phyloP scores from a whole-genome alignment of 805 yeast species.

The Candida ficus region DNA sequence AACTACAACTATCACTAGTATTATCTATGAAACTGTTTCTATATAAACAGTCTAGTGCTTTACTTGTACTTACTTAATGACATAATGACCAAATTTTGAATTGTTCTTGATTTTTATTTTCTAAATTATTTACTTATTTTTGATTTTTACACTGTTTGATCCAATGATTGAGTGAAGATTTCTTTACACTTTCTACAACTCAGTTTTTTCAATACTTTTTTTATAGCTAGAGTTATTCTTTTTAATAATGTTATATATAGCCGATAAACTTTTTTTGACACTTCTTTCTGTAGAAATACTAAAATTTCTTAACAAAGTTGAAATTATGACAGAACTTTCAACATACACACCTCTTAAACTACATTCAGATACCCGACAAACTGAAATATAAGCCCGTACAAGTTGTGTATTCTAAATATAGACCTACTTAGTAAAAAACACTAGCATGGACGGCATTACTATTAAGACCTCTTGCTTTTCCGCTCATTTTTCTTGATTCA shows the following conservation, averaged over 20 bases:
- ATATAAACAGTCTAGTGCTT: constrained; percentile 1
- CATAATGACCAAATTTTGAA: constrained; percentile 2
- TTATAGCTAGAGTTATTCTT: too few species aligned
- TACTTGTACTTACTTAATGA: background rate
- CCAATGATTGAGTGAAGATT: too few species aligned
- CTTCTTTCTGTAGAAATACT: too few species aligned
- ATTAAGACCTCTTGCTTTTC: constrained; percentile 20
- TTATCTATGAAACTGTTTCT: constrained; percentile 20
- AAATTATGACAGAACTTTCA: too few species aligned
- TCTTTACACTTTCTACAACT: too few species aligned
- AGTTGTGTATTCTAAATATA: background rate
- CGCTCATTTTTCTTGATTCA: constrained; percentile 18
- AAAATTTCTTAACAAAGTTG: too few species aligned
- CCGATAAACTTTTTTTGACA: too few species aligned
- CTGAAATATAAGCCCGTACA: too few species aligned
- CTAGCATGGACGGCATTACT: constrained; percentile 6
- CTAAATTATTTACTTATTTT: too few species aligned
- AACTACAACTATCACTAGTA: constrained; percentile 24
- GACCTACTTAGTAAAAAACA: background rate
- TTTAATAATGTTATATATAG: background rate
- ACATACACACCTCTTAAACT: background rate
- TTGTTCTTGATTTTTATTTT: background rate
- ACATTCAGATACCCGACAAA: too few species aligned
- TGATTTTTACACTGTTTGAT: too few species aligned
- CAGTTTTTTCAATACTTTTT: too few species aligned